phyloP scores from a whole-genome alignment of 805 yeast genomes.

The Blastobotrys muscicola region DNA sequence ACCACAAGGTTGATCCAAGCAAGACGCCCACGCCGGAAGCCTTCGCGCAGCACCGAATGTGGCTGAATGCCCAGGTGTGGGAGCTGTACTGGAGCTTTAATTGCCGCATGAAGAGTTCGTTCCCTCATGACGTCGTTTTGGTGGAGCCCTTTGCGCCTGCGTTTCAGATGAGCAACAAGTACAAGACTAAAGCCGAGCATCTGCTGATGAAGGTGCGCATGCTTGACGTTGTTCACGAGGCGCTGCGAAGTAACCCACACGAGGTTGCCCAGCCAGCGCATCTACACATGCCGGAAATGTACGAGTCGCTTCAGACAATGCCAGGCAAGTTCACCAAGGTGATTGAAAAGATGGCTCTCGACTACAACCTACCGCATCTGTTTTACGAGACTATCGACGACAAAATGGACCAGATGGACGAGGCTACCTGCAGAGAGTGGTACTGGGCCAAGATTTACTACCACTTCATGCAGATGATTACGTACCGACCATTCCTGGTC shows the following conservation, averaged over 20 bases:
- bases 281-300: no score
- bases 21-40: constrained; percentile 3
- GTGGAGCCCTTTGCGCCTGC: constrained; percentile 4
- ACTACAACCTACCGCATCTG: no score
- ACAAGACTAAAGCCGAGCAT: no score
- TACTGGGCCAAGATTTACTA: constrained; percentile 3
- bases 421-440: constrained; percentile 3
- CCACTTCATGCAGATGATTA: neutral
- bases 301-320: no score
- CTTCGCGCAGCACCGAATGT: constrained; percentile 6
- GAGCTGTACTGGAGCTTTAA: constrained; percentile 9
- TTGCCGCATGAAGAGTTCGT: constrained; percentile 3
- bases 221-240: no score
- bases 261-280: no score
- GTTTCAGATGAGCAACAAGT: neutral
- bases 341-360: no score
- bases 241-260: no score
- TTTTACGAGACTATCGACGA: no score
- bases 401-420: neutral
- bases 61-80: constrained; percentile 4
- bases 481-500: constrained; percentile 3
- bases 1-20: constrained; percentile 6
- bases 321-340: no score
- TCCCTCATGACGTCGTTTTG: neutral
- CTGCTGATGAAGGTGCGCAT: no score